Base-by-base conservation (phyloP, 2,329 filamentous ascomycete species). In the Hypoxylon sp. region DNA sequence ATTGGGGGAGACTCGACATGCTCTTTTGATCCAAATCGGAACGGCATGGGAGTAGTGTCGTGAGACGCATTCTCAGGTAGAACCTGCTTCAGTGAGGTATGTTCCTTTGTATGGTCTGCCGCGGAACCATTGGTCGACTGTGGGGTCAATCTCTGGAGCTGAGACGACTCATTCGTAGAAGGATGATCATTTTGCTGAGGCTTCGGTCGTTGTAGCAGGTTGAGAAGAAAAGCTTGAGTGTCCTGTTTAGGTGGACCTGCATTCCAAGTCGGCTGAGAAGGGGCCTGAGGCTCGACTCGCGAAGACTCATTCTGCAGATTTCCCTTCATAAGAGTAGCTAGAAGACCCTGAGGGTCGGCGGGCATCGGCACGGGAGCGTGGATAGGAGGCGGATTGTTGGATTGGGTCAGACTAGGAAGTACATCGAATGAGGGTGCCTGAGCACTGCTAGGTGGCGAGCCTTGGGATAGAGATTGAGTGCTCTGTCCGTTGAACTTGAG, bases 181-280 rank as follows among this genome's bases (percentile, higher is more conserved):
- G 80, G 76, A 70, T 82, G 81, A 51, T 90, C 87, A 52, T 82
- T 84, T 78, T 91, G 88, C 64, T 85, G 84, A 11, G 89, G 88
- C 81, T 91, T 94, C 58, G 92, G 90, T 53, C 92, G 90, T 76
- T 94, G 96, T 71, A 99, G 87, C 65, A 98, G 85, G 74, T 93
- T 92, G 69, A 98, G 88, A 52, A 99, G 85, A 77, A 96, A 92
- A 71, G 95, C 91, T 80, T 97, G 92, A 3, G 94, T 93, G 78
- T 94, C 91, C 51, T 89, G 86, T 22, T 87, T 81, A 59, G 88
- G 87, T 47, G 87, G 83, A 35, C 83, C 82, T 26, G 83, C 80
- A 70, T 80, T 83, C 81, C 86, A 87, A 42, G 75, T 75, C 50
- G 69, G 68, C 47, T 72, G 60, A 35, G 70, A 71, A n/a, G 73